phyloP scores from a whole-genome alignment of 2,329 filamentous ascomycete genomes.

The Aspergillus texensis region DNA sequence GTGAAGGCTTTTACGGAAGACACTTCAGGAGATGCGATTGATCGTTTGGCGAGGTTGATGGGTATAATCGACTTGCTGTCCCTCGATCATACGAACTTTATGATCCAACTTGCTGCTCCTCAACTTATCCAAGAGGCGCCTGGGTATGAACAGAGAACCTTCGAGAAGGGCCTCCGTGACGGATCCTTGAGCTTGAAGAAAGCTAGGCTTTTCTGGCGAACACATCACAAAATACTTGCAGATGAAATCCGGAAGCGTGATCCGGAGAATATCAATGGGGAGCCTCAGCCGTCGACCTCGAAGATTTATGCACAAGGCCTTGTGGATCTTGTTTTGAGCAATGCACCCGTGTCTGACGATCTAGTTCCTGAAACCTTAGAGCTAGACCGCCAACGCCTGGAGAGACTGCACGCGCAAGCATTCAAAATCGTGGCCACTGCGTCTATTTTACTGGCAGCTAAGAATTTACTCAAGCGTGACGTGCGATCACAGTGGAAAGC shows the following conservation, averaged over 20 bases:
- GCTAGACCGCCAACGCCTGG: conserved; percentile 58
- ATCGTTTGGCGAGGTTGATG: conserved; percentile 65
- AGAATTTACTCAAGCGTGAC: conserved; percentile 67
- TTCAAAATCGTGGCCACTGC: conserved; percentile 63
- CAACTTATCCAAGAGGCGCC: conserved; percentile 63
- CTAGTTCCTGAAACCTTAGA: conserved; percentile 63
- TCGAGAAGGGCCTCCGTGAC: conserved; percentile 57
- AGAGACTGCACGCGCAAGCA: conserved; percentile 55
- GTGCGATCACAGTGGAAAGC: conserved; percentile 66
- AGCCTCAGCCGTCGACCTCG: conserved; percentile 36
- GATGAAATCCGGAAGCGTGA: conserved; percentile 56
- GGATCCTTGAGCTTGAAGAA: conserved; percentile 55
- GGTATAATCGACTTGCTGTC: conserved; percentile 64
- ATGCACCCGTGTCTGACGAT: conserved; percentile 53
- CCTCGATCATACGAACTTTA: conserved; percentile 67
- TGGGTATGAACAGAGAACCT: conserved; percentile 63
- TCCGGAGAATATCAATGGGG: conserved; percentile 39
- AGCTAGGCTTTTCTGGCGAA: conserved; percentile 59
- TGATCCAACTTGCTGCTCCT: conserved; percentile 63
- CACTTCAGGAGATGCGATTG: conserved; percentile 58
- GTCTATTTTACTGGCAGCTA: conserved; percentile 65
- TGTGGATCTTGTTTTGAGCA: conserved; percentile 60
- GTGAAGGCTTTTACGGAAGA: conserved; percentile 60
- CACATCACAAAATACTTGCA: conserved; percentile 40
- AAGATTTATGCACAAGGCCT: conserved; percentile 63